Conservation (phyloP, 2,329 filamentous ascomycete genomes). For the Blastomyces gilchristii region DNA sequence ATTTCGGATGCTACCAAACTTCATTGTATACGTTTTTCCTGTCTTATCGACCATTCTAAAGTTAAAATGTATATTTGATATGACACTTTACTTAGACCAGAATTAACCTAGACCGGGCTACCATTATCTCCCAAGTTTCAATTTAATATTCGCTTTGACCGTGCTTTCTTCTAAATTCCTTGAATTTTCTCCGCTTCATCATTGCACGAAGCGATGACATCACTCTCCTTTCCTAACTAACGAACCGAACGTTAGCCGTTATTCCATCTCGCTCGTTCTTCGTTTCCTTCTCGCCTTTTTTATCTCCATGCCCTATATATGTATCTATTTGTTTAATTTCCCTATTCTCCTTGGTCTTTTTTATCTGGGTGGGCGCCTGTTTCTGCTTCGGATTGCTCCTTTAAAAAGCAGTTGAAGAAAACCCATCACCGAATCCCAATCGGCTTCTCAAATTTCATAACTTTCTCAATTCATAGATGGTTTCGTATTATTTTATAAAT, state of each 20-base stretch:
- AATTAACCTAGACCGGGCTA: too few relatives aligned
- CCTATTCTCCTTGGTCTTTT: background rate
- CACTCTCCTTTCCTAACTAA: background rate
- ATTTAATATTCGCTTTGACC: too few relatives aligned
- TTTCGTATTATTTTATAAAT: background rate
- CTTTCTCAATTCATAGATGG: background rate
- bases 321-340: background rate
- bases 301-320: background rate
- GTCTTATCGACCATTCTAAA: background rate
- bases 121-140: too few relatives aligned
- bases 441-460: background rate
- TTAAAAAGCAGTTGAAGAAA: background rate
- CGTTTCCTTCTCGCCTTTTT: background rate
- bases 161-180: background rate
- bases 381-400: background rate
- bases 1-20: background rate
- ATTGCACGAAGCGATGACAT: background rate
- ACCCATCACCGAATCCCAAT: background rate
- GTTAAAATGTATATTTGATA: background rate
- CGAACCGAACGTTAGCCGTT: background rate
- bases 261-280: background rate
- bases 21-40: background rate
- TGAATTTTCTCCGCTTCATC: background rate
- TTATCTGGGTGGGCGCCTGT: background rate
- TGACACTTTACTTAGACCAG: too few relatives aligned